A percentile compares a stretch with the other conserved stretches of the same genome.
Evolutionary conservation across 306 rosid species (phyloP).

Genomic region (Malus sieversii): DNA sequence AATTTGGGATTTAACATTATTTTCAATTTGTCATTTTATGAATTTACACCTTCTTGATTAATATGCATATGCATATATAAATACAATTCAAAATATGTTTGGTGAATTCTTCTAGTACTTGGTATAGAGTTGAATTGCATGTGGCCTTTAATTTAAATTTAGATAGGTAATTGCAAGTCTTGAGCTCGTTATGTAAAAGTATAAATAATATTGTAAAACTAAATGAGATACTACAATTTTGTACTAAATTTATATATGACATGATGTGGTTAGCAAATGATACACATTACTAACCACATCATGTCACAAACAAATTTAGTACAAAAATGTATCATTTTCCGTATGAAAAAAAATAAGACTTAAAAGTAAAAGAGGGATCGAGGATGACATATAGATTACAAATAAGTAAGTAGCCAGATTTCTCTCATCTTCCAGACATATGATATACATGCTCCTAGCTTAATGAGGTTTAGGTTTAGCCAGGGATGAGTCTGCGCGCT

Average conservation of each 20-base stretch:
- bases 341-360: background rate
- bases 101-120: slow-evolving; percentile 12
- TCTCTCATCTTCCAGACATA: background rate
- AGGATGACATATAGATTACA: background rate
- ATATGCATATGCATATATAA: too few species aligned
- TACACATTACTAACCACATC: too few species aligned
- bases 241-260: too few species aligned
- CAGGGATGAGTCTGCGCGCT: background rate
- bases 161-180: too few species aligned
- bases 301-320: too few species aligned
- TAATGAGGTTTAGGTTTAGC: background rate
- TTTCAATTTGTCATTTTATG: background rate
- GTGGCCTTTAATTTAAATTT: background rate
- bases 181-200: background rate
- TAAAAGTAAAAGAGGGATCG: background rate
- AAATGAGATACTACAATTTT: too few species aligned
- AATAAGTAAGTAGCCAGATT: background rate
- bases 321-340: too few species aligned
- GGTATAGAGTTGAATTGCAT: background rate
- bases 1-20: background rate
- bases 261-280: too few species aligned
- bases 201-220: too few species aligned
- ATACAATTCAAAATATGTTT: background rate
- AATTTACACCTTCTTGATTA: too few species aligned
- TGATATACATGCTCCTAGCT: background rate